Evolutionary conservation across 2,329 filamentous ascomycete species (phyloP).

Genomic region (Talaromyces sp.): DNA sequence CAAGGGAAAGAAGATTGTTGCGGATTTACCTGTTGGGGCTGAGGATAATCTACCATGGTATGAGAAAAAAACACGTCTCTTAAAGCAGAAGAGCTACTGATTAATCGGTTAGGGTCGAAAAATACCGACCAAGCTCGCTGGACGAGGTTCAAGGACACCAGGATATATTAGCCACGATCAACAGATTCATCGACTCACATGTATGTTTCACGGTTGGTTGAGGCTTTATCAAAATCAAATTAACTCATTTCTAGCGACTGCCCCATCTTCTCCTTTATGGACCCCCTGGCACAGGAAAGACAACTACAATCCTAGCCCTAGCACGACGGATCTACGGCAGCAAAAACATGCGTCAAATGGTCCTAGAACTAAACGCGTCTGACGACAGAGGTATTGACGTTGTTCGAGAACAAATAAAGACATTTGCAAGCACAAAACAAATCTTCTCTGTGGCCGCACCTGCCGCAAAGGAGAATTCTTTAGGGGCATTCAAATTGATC

Average conservation of each 20-base stretch:
- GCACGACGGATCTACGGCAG: slow-evolving; percentile 87
- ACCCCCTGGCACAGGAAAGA: slow-evolving; percentile 94
- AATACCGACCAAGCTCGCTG: slow-evolving; percentile 84
- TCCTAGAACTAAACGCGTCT: slow-evolving; percentile 93
- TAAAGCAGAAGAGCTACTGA: neutral
- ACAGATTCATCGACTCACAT: slow-evolving; percentile 94
- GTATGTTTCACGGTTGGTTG: slow-evolving; percentile 32
- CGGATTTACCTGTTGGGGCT: slow-evolving; percentile 88
- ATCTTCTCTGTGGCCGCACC: slow-evolving; percentile 70
- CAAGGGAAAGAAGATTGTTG: slow-evolving; percentile 88
- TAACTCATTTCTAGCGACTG: slow-evolving; percentile 52
- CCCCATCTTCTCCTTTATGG: slow-evolving; percentile 96
- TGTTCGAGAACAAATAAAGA: slow-evolving; percentile 98
- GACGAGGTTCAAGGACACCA: slow-evolving; percentile 94
- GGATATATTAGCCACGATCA: slow-evolving; percentile 95
- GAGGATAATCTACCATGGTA: slow-evolving; percentile 93
- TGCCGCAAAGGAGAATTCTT: slow-evolving; percentile 35
- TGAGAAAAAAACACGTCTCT: neutral
- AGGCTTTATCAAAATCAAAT: neutral
- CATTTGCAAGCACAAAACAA: slow-evolving; percentile 95
- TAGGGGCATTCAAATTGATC: slow-evolving; percentile 88
- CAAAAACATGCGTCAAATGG: slow-evolving; percentile 96
- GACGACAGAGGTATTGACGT: slow-evolving; percentile 98
- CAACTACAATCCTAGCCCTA: slow-evolving; percentile 89
- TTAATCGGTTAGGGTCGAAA: slow-evolving; percentile 69